Evolutionary conservation across 306 rosid species (phyloP).

Genomic region (Senna siamea): DNA sequence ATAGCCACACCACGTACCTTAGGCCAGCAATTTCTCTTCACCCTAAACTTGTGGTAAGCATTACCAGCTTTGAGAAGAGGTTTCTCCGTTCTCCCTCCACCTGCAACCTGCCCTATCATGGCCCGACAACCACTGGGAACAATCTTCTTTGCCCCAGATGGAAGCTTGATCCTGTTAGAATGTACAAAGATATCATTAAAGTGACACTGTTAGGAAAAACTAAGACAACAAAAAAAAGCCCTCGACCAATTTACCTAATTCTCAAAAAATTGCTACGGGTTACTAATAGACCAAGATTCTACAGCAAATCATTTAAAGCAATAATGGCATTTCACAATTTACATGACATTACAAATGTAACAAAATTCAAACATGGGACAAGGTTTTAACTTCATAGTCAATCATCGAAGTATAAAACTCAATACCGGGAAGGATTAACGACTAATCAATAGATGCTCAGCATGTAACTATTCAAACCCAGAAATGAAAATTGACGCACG

Average conservation of each 20-base stretch:
- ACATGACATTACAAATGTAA: neutral
- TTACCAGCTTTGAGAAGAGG: conserved; percentile 57
- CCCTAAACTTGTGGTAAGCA: conserved; percentile 56
- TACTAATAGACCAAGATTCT: neutral
- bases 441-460: neutral
- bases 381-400: neutral
- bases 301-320: neutral
- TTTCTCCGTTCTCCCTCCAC: conserved; percentile 59
- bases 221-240: neutral
- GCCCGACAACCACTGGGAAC: conserved; percentile 55
- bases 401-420: neutral
- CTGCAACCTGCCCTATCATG: conserved; percentile 57
- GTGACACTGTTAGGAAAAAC: neutral
- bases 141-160: conserved; percentile 53
- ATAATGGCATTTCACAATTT: neutral
- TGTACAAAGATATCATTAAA: neutral
- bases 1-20: conserved; percentile 62
- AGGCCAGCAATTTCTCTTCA: conserved; percentile 59
- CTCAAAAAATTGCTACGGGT: neutral
- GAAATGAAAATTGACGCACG: neutral
- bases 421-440: neutral
- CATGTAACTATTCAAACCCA: neutral
- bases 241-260: neutral
- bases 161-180: conserved; percentile 47
- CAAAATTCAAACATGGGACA: neutral